Conservation (phyloP, 257 asterid species). For the Capsicum chinense region DNA sequence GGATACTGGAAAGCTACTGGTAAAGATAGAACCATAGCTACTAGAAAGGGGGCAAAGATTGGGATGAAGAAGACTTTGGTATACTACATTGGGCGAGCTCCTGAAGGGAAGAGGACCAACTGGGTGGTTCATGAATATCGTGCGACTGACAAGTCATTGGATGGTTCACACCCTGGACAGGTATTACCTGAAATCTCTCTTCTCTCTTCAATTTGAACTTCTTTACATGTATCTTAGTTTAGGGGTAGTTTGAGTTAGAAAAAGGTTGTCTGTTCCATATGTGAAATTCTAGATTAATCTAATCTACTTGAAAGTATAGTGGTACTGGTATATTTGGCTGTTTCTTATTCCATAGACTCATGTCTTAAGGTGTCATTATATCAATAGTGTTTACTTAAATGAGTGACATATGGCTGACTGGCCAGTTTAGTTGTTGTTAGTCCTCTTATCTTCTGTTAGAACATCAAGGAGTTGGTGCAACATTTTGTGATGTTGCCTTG, state of each 20-base stretch:
- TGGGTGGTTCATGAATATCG: constrained; percentile 95
- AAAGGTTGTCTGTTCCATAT: background rate
- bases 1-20: constrained; percentile 94
- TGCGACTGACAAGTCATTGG: constrained; percentile 80
- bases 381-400: background rate
- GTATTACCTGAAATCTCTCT: constrained; percentile 36
- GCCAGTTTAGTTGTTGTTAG: background rate
- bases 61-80: constrained; percentile 90
- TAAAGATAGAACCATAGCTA: constrained; percentile 75
- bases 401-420: background rate
- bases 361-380: background rate
- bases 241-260: background rate
- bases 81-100: constrained; percentile 85
- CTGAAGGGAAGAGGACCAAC: constrained; percentile 77
- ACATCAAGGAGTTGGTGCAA: background rate
- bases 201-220: background rate
- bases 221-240: constrained; percentile 8
- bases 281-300: background rate
- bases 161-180: constrained; percentile 81
- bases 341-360: background rate
- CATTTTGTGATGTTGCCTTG: constrained; percentile 8
- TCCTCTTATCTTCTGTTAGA: constrained; percentile 5
- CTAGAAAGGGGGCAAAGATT: constrained; percentile 59
- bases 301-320: background rate
- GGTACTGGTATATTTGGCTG: background rate